phyloP scores from a whole-genome alignment of 2,329 filamentous ascomycete genomes.

The Colletotrichum tropicale region DNA sequence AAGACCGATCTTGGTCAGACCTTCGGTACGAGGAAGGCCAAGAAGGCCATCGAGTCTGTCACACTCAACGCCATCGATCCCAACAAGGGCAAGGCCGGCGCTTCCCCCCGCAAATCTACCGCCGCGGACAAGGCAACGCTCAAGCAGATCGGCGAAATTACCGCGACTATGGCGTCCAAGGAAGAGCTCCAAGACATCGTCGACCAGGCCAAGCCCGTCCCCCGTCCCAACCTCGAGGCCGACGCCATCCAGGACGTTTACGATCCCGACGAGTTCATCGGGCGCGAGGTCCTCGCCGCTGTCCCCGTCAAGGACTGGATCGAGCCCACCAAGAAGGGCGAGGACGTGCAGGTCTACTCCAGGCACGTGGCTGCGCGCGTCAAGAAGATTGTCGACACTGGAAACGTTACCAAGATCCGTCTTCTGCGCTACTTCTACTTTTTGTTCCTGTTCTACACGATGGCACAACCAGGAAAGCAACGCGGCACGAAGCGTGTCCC shows the following conservation, averaged over 20 bases:
- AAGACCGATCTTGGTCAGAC: slow-evolving; percentile 75
- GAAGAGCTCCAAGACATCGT: slow-evolving; percentile 69
- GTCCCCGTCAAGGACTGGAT: slow-evolving; percentile 79
- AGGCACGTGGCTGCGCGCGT: slow-evolving; percentile 71
- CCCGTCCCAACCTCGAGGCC: slow-evolving; percentile 70
- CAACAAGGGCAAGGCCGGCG: slow-evolving; percentile 31
- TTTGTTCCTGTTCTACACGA: slow-evolving; percentile 58
- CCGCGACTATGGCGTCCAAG: slow-evolving; percentile 68
- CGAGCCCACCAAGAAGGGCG: slow-evolving; percentile 63
- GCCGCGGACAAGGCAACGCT: slow-evolving; percentile 65
- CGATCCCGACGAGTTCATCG: slow-evolving; percentile 68
- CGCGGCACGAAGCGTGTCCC: slow-evolving; percentile 58
- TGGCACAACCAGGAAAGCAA: slow-evolving; percentile 49
- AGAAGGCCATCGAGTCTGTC: slow-evolving; percentile 73
- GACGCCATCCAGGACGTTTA: slow-evolving; percentile 76
- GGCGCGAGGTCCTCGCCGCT: slow-evolving; percentile 67
- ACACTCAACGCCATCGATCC: slow-evolving; percentile 73
- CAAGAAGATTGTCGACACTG: slow-evolving; percentile 42
- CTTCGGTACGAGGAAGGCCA: slow-evolving; percentile 86
- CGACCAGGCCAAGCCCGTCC: slow-evolving; percentile 74
- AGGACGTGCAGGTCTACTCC: slow-evolving; percentile 61
- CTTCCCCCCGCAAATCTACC: slow-evolving; percentile 54
- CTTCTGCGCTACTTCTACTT: slow-evolving; percentile 66
- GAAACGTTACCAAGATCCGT: slow-evolving; percentile 58
- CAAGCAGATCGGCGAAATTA: slow-evolving; percentile 64